These are phyloP conservation scores for Theobroma grandiflorum DNA, from an alignment of 441 rosid genomes.

Conservation along the genomic window DNA sequence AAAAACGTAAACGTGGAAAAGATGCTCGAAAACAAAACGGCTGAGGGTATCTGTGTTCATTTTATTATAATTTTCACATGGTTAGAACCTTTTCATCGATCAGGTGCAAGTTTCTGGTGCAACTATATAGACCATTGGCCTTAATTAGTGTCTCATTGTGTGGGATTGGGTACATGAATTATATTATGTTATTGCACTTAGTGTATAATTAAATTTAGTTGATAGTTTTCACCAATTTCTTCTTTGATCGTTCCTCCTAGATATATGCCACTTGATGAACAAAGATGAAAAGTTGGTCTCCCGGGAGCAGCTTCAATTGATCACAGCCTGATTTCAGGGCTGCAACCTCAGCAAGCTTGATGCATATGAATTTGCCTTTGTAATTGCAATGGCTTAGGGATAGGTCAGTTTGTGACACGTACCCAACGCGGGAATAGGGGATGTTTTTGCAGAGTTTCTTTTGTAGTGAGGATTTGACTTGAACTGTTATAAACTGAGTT, in stretches of 20 bases:
- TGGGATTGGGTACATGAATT: no score
- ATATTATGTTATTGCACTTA: no score
- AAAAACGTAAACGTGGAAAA: background rate
- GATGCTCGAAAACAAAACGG: background rate
- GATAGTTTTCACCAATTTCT: background rate
- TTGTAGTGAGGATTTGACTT: background rate
- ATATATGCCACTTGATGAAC: background rate
- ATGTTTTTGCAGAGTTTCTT: background rate
- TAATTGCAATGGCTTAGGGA: background rate
- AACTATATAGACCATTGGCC: no score
- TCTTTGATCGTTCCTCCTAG: no score
- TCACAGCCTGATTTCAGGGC: background rate
- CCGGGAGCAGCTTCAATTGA: background rate
- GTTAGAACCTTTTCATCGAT: background rate
- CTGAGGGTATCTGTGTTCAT: background rate
- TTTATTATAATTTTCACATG: slow-evolving; percentile 19
- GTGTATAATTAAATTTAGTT: no score
- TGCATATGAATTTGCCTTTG: background rate
- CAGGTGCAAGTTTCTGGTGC: slow-evolving; percentile 13
- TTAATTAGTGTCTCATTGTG: no score
- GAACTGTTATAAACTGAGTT: background rate
- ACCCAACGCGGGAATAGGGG: background rate
- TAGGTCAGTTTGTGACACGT: background rate
- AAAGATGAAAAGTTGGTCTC: background rate
- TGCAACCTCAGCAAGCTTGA: background rate